Conservation (phyloP, 148 eudicot species). For the Diospyros kaki region DNA sequence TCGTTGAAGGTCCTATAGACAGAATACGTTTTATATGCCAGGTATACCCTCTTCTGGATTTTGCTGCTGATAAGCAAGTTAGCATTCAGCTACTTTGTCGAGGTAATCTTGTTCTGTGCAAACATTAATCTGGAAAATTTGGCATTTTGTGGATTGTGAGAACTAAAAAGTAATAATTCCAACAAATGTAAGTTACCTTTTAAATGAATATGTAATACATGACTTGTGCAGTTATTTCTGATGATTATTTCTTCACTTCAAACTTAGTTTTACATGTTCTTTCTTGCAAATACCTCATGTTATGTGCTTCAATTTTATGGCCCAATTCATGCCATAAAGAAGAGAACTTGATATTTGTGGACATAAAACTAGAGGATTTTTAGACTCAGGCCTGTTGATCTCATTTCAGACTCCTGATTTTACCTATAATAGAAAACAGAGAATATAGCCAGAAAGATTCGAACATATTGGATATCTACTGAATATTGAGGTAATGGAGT, state of each 20-base stretch:
- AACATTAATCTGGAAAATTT: constrained; percentile 1
- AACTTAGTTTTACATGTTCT: background rate
- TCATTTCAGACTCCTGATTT: background rate
- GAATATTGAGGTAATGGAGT: background rate
- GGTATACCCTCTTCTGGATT: constrained; percentile 93
- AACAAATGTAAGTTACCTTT: too few species aligned
- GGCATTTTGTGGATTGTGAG: background rate
- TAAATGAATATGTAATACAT: background rate
- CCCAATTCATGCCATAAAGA: background rate
- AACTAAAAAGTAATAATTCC: background rate
- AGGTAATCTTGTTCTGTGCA: constrained; percentile 42
- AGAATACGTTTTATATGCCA: constrained; percentile 22
- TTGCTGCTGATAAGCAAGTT: constrained; percentile 84
- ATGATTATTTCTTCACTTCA: background rate
- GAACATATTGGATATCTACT: background rate
- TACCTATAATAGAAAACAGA: background rate
- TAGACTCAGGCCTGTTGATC: background rate
- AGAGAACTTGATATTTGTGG: background rate
- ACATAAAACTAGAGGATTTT: background rate
- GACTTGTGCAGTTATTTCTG: background rate
- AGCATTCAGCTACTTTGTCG: constrained; percentile 95
- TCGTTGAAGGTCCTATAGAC: background rate
- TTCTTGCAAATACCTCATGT: background rate
- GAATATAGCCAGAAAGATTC: background rate
- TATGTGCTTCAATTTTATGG: background rate